Base-by-base conservation (phyloP, 2,329 filamentous ascomycete species). In the Fusarium drepaniforme region DNA sequence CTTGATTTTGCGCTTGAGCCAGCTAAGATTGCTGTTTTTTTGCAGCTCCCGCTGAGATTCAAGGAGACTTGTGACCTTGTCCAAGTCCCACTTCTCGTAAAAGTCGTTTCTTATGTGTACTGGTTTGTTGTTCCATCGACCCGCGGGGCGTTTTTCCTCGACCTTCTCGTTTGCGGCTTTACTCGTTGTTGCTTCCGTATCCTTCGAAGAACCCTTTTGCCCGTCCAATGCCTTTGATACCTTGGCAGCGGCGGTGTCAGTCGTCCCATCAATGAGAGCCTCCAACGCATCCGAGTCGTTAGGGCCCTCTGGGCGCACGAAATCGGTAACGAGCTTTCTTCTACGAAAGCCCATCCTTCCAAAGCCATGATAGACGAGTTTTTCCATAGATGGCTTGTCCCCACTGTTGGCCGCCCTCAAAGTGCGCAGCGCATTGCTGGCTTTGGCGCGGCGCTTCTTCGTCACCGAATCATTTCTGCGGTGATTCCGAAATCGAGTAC, bases 391-490 rank as follows among this genome's bases (percentile, higher is more conserved):
- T 0, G 72, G 61, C 38, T 83, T 69, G 70, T 89, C 84, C 38
- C 90, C 90, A 13, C 82, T 78, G 72, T 89, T 89, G 73, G 90
- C 90, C 4, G 88, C 88, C 38, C 87, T 85, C 1, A 93, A 81
- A 13, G 81, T 83, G 40, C 86, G 85, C 23, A 90, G 82, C n/a
- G 82, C 75, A 28, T 83, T 80, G 56, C 82, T 81, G 3, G 86
- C 89, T 28, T 84, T 78, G 13, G 82, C 80, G 21, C 88, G 72
- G n/a, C 84, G 83, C 11, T 73, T 68, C 6, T 79, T 70, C 35
- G 75, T 65, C 9, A 79, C 80, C 1, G 72, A 21, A 33, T 81
- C 77, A 68, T 84, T 75, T 15, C 76, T 30, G 5, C 74, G 80
- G 71, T 86, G 81, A 4, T 81, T 80, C n/a, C 84, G 85, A 76